Conservation (phyloP, 352 stramenopile genomes). For the Globisporangium canariense region DNA sequence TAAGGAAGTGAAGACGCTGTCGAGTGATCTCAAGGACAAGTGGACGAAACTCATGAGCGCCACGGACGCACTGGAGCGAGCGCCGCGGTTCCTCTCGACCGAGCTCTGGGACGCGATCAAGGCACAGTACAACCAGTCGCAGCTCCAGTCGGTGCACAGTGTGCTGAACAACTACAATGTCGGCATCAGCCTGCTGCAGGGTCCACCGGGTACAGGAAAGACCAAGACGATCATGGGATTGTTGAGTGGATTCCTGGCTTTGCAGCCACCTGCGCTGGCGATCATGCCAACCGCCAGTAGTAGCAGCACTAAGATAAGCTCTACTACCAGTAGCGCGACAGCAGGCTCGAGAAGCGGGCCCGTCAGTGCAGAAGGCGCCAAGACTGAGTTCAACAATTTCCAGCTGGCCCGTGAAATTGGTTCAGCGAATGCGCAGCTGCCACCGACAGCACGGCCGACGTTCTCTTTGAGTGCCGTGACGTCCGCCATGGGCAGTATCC, state of each 20-base stretch:
- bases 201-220: slow-evolving; percentile 94
- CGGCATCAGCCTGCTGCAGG: slow-evolving; percentile 90
- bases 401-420: slow-evolving; percentile 37
- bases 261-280: slow-evolving; percentile 49
- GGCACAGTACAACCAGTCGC: slow-evolving; percentile 80
- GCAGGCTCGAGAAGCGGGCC: background rate
- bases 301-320: background rate
- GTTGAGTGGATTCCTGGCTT: slow-evolving; percentile 67
- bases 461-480: slow-evolving; percentile 59
- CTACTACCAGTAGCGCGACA: background rate
- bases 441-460: slow-evolving; percentile 13
- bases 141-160: slow-evolving; percentile 85
- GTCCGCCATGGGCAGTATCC: slow-evolving; percentile 51
- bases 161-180: slow-evolving; percentile 86
- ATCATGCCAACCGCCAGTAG: slow-evolving; percentile 26
- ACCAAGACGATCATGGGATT: slow-evolving; percentile 91
- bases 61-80: slow-evolving; percentile 48
- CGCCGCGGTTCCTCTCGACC: slow-evolving; percentile 56
- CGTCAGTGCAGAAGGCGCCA: slow-evolving; percentile 2
- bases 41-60: slow-evolving; percentile 77
- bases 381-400: slow-evolving; percentile 48
- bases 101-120: slow-evolving; percentile 77
- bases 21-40: slow-evolving; percentile 65
- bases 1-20: slow-evolving; percentile 36
- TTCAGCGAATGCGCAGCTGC: background rate